A percentile compares a stretch with the other conserved stretches of the same genome.
phyloP scores from a whole-genome alignment of 768 basidiomycete species.

The Termitomyces sp. region DNA sequence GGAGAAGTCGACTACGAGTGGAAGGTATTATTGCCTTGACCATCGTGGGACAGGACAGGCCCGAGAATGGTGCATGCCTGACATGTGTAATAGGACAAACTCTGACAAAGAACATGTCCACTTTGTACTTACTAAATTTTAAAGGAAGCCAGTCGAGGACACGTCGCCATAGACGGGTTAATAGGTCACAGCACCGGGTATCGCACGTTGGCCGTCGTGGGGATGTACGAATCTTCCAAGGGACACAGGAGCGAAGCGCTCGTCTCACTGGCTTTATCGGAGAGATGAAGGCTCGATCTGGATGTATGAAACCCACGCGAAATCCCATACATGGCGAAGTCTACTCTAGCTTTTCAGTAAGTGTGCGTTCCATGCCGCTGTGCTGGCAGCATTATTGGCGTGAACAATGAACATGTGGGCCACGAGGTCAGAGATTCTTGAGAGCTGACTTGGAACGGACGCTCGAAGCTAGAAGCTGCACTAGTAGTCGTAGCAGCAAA shows the following conservation, averaged over 20 bases:
- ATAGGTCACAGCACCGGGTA: neutral
- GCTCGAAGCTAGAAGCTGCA: neutral
- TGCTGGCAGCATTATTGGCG: neutral
- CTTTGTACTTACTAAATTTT: neutral
- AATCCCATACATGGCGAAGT: neutral
- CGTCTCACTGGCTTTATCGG: neutral
- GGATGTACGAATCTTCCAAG: neutral
- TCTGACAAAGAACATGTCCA: neutral
- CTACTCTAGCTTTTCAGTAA: neutral
- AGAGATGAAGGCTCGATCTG: neutral
- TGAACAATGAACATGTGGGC: neutral
- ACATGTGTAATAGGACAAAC: neutral
- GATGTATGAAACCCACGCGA: neutral
- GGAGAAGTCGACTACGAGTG: neutral
- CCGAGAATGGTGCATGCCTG: neutral
- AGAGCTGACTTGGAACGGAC: neutral
- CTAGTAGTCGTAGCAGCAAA: neutral
- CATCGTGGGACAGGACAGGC: neutral
- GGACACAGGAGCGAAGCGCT: neutral
- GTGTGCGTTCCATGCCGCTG: neutral
- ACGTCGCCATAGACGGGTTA: neutral
- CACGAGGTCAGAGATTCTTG: neutral
- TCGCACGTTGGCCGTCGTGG: neutral
- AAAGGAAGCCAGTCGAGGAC: neutral
- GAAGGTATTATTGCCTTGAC: neutral